Conservation (phyloP, 2,329 filamentous ascomycete species). For the Neonectria coccinea region DNA sequence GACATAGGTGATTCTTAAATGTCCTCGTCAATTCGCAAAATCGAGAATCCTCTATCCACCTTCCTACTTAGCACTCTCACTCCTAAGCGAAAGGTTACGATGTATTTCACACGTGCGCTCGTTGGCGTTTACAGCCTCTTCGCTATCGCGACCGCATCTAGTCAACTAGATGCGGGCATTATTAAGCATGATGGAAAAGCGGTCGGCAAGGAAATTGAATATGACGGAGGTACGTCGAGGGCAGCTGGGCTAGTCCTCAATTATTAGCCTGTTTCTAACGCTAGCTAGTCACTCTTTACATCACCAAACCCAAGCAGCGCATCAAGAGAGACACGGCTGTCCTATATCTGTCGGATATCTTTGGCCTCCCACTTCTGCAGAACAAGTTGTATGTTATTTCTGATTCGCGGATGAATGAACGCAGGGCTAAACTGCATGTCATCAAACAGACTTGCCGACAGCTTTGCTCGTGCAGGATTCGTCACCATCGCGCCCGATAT, state of each 20-base stretch:
- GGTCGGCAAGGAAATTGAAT: background rate
- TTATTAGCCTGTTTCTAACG: background rate
- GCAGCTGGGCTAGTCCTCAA: too few relatives aligned
- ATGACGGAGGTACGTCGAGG: background rate
- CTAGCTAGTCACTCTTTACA: background rate
- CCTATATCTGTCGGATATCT: conserved; percentile 33
- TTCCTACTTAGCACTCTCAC: background rate
- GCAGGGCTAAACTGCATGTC: background rate
- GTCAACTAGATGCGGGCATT: background rate
- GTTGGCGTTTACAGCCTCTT: background rate
- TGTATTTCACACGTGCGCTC: background rate
- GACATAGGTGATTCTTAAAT: background rate
- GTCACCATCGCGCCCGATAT: conserved; percentile 28
- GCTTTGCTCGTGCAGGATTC: conserved; percentile 32
- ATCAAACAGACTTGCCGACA: conserved; percentile 25
- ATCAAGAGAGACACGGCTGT: conserved; percentile 14
- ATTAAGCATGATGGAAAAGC: background rate
- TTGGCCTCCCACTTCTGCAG: conserved; percentile 21
- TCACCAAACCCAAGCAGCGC: background rate
- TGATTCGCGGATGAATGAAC: background rate
- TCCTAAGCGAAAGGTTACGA: background rate
- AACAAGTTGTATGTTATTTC: conserved; percentile 12
- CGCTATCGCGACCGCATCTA: background rate
- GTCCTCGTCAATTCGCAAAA: background rate
- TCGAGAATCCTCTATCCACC: background rate